Percentiles rank a stretch among this genome's conserved stretches.
These are phyloP conservation scores for Neophaeococcomyces aloes DNA, from an alignment of 2,329 filamentous ascomycete species.

Conservation along the genomic window DNA sequence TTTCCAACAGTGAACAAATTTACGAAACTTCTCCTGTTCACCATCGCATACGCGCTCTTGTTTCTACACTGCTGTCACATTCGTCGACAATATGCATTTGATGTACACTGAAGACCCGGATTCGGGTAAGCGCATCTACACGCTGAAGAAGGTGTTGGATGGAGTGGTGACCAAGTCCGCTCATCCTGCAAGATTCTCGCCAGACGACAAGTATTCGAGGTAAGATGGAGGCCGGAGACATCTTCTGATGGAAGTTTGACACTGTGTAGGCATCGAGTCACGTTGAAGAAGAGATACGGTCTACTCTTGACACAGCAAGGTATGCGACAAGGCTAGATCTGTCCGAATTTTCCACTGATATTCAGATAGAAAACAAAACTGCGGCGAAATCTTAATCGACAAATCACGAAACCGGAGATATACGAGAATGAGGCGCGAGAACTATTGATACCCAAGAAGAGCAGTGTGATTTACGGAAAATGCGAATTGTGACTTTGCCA, in stretches of 20 bases:
- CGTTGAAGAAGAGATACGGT: conserved; percentile 85
- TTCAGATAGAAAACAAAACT: conserved; percentile 12
- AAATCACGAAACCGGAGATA: background rate
- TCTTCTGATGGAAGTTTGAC: conserved; percentile 1
- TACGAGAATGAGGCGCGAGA: background rate
- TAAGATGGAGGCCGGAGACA: conserved; percentile 26
- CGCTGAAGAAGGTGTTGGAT: conserved; percentile 57
- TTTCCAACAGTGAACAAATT: conserved; percentile 5
- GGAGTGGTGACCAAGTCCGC: conserved; percentile 89
- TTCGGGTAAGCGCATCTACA: conserved; percentile 82
- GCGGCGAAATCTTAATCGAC: conserved; percentile 8
- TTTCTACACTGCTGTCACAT: background rate
- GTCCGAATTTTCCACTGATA: conserved; percentile 8
- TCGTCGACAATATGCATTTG: conserved; percentile 49
- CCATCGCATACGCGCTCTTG: background rate
- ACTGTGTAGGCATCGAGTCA: conserved; percentile 66
- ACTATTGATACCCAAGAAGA: conserved; percentile 12
- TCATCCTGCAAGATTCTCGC: conserved; percentile 91
- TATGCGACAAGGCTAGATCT: conserved; percentile 24
- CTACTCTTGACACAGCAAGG: conserved; percentile 75
- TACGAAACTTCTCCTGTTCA: background rate
- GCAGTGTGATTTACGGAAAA: background rate
- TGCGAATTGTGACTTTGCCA: background rate
- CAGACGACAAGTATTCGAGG: conserved; percentile 95
- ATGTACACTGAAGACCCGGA: conserved; percentile 72